Base-by-base conservation (phyloP, 2,329 filamentous ascomycete genomes). In the Diaporthe vexans region DNA sequence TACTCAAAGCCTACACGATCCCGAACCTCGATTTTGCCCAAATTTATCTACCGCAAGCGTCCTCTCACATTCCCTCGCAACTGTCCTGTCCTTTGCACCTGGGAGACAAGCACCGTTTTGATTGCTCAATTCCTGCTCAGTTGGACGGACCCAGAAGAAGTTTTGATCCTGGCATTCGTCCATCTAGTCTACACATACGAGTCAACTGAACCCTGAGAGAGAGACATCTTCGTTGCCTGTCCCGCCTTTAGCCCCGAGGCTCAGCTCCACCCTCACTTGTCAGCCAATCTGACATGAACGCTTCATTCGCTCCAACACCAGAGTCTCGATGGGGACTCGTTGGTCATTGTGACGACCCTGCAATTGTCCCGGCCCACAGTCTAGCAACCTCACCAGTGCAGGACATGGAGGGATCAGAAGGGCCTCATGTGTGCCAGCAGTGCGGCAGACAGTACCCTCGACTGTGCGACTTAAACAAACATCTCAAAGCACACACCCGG, bases 391-490 rank as follows among this genome's bases (percentile, higher is more conserved):
- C 72, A 37, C 68, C 74, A 33, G 52, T 58, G 68, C 63, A 43
- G 46, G 59, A 70, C n/a, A 57, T 52, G 35, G 46, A 68, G n/a
- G 40, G 43, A 9, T 15, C 67, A 29, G 71, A 59, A 19, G 77
- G 59, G 54, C 33, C 71, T 24, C 76, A 79, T 57, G 59, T 71
- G 51, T 81, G 80, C 71, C 70, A 76, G 56, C 75, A 76, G 19
- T 83, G 82, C 73, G 52, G 74, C 11, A 82, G 80, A 63, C 58
- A 68, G 15, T 83, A 80, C 71, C 57, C 72, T 29, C 81, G 82
- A 19, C 76, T 76, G 58, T 83, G 82, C 74, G 82, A 83, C 69
- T 71, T 82, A 72, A 83, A 92, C 52, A 74, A 74, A 26, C 74
- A 75, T 46, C 21, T 72, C 26, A 75, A 75, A 51, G 54, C 72